Percentiles rank a stretch among this genome's conserved stretches.
Conservation (phyloP, 345 rosid species). For the Nephelium lappaceum region DNA sequence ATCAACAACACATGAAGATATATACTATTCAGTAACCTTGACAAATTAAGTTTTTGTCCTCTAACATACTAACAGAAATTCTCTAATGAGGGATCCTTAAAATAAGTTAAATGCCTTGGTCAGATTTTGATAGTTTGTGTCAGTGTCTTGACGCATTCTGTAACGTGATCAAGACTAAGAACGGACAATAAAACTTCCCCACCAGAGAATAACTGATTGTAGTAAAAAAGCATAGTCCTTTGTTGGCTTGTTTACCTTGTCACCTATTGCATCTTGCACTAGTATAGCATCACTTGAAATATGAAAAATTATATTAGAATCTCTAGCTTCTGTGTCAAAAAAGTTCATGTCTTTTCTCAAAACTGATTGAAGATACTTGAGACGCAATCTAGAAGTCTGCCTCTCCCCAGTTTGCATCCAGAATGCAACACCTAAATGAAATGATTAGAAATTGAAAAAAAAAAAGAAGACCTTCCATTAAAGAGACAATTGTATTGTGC, state of each 20-base stretch:
- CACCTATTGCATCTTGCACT: slow-evolving; percentile 89
- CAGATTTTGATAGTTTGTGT: no score
- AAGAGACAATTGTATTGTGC: not conserved
- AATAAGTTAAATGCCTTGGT: no score
- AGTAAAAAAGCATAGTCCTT: not conserved
- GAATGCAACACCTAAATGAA: slow-evolving; percentile 63
- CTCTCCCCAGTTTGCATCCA: slow-evolving; percentile 95
- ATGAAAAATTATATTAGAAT: slow-evolving; percentile 59
- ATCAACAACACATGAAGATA: slow-evolving; percentile 21
- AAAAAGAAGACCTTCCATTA: not conserved
- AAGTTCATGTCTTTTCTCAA: slow-evolving; percentile 62
- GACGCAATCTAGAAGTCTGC: slow-evolving; percentile 73
- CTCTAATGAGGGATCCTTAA: no score
- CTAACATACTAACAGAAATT: not conserved
- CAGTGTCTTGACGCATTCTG: no score
- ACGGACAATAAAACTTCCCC: no score
- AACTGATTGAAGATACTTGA: slow-evolving; percentile 66
- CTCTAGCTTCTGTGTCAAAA: slow-evolving; percentile 79
- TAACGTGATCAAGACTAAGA: no score
- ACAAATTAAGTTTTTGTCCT: not conserved
- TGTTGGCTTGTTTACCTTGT: slow-evolving; percentile 55
- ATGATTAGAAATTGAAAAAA: not conserved
- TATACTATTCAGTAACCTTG: slow-evolving; percentile 4
- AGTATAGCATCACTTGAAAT: slow-evolving; percentile 85
- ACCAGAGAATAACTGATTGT: no score